Evolutionary conservation across 2,329 filamentous ascomycete genomes (phyloP).

Genomic region (Huntiella bhutanensis): DNA sequence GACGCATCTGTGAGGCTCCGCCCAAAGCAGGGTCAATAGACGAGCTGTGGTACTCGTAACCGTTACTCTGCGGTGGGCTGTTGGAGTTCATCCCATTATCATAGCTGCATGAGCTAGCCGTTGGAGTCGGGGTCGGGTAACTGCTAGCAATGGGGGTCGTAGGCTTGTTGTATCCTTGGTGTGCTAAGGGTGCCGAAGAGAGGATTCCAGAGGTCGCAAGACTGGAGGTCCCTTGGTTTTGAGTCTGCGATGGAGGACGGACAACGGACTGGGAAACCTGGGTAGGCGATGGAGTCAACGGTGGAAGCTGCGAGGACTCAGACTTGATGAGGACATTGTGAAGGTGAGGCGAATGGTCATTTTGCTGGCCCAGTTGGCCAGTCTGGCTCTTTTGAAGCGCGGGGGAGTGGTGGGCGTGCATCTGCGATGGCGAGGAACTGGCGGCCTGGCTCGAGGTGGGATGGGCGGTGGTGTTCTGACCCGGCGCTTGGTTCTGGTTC

Average conservation of each 20-base stretch:
- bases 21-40: constrained; percentile 44
- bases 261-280: not conserved
- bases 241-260: constrained; percentile 5
- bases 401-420: not conserved
- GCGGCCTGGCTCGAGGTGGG: constrained; percentile 6
- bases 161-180: constrained; percentile 7
- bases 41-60: constrained; percentile 25
- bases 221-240: not conserved
- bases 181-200: not conserved
- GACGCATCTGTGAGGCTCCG: not conserved
- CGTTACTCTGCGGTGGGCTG: constrained; percentile 19
- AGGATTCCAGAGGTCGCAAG: constrained; percentile 4
- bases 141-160: constrained; percentile 8
- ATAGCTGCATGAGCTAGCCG: constrained; percentile 8
- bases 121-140: constrained; percentile 10
- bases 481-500: constrained; percentile 26
- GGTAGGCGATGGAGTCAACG: not conserved
- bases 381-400: not conserved
- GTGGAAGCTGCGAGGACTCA: not conserved
- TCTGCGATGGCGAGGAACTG: constrained; percentile 3
- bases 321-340: not conserved
- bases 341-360: constrained; percentile 2
- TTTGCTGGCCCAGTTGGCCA: not conserved
- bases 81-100: constrained; percentile 4
- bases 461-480: constrained; percentile 6